Percentiles rank a stretch among this genome's conserved stretches.
Evolutionary conservation across 164 flowering plant species (phyloP).

Genomic region (Stephania yunnanensis): DNA sequence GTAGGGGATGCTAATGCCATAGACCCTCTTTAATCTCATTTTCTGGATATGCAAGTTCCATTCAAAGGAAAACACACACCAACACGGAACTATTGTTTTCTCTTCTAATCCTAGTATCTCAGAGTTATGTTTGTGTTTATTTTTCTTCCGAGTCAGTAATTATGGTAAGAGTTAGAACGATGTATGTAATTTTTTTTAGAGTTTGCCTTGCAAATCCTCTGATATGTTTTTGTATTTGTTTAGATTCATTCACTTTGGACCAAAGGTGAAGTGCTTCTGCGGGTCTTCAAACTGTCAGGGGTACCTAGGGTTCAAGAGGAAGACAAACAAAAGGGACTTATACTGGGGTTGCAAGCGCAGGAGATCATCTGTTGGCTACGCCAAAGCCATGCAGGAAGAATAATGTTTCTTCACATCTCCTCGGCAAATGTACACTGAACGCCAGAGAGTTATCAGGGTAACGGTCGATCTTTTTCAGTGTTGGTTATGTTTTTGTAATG

Average conservation of each 20-base stretch:
- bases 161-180: neutral
- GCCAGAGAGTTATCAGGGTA: too few species aligned
- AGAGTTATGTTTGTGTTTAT: neutral
- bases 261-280: constrained; percentile 69
- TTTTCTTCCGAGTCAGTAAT: neutral
- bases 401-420: neutral
- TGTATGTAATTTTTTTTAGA: neutral
- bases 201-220: neutral
- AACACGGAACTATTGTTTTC: neutral
- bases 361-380: constrained; percentile 24
- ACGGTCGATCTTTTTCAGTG: too few species aligned
- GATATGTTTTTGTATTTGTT: neutral
- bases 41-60: neutral
- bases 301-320: constrained; percentile 64
- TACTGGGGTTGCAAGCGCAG: constrained; percentile 60
- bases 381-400: neutral
- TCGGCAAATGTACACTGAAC: neutral
- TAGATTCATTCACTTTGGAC: constrained; percentile 85
- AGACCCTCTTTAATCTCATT: neutral
- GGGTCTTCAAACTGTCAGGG: constrained; percentile 76
- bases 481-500: too few species aligned
- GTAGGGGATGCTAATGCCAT: too few species aligned
- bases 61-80: neutral
- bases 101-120: neutral
- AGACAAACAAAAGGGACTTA: constrained; percentile 27